Conservation (phyloP, 1,139 yeast species). For the Debaryomycetaceae sp. region DNA sequence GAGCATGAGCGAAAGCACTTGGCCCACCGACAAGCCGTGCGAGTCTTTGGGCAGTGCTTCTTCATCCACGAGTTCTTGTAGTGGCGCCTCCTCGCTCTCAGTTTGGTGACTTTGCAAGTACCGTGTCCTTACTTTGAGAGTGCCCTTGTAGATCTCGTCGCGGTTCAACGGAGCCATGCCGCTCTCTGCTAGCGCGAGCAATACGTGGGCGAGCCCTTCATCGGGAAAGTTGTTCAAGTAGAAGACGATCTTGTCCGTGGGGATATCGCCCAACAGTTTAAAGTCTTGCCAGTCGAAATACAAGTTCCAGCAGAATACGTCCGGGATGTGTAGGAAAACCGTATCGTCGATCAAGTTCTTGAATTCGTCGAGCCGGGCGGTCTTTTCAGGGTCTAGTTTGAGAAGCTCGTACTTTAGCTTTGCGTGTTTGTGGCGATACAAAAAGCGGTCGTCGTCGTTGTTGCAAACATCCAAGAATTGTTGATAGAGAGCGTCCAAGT, state of each 20-base stretch:
- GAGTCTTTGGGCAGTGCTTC: slow-evolving; percentile 9
- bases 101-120: no score
- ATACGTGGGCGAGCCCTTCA: slow-evolving; percentile 53
- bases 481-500: slow-evolving; percentile 43
- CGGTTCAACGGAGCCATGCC: slow-evolving; percentile 53
- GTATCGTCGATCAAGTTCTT: slow-evolving; percentile 58
- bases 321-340: slow-evolving; percentile 54
- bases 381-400: slow-evolving; percentile 30
- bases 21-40: slow-evolving; percentile 32
- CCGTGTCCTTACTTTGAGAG: slow-evolving; percentile 3
- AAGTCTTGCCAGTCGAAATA: slow-evolving; percentile 72
- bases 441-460: slow-evolving; percentile 52
- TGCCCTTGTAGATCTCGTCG: slow-evolving; percentile 9
- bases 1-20: slow-evolving; percentile 41
- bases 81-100: slow-evolving; percentile 1
- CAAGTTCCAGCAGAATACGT: slow-evolving; percentile 61
- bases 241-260: slow-evolving; percentile 31
- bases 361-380: slow-evolving; percentile 27
- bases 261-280: slow-evolving; percentile 35
- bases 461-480: slow-evolving; percentile 47
- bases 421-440: slow-evolving; percentile 49
- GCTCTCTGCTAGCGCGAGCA: slow-evolving; percentile 51
- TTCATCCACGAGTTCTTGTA: slow-evolving; percentile 4
- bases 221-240: slow-evolving; percentile 49
- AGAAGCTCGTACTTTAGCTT: slow-evolving; percentile 47